Evolutionary conservation across 345 rosid genomes (phyloP).

Genomic region (Eucalyptus tenuipes): DNA sequence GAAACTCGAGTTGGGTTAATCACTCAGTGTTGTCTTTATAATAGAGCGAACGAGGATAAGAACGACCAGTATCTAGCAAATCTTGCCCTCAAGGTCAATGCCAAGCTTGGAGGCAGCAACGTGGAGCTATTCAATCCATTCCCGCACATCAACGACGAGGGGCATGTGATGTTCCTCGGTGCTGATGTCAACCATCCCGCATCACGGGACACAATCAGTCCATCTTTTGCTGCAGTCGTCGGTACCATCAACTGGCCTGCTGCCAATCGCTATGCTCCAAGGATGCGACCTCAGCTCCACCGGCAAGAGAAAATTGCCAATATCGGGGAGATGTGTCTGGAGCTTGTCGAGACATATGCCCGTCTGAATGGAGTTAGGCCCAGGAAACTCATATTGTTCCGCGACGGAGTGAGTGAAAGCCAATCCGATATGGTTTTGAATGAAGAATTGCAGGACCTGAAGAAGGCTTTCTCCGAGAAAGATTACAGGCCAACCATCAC

Average conservation of each 20-base stretch:
- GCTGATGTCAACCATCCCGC: constrained; percentile 95
- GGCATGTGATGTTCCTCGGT: constrained; percentile 71
- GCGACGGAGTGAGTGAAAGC: constrained; percentile 84
- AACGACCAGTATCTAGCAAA: constrained; percentile 53
- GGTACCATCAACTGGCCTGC: constrained; percentile 83
- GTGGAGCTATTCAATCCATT: constrained; percentile 48
- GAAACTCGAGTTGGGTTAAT: constrained; percentile 75
- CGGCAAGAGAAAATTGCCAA: constrained; percentile 57
- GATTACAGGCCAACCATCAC: constrained; percentile 54
- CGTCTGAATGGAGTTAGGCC: constrained; percentile 30
- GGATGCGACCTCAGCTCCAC: constrained; percentile 51
- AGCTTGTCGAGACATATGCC: constrained; percentile 43
- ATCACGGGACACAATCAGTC: constrained; percentile 38
- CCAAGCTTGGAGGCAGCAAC: constrained; percentile 92
- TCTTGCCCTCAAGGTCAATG: constrained; percentile 80
- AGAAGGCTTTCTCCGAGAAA: constrained; percentile 15
- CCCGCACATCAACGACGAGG: constrained; percentile 24
- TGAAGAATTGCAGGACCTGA: constrained; percentile 54
- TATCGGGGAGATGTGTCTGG: constrained; percentile 58
- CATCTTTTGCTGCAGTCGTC: constrained; percentile 88
- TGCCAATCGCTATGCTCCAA: constrained; percentile 70
- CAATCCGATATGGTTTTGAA: constrained; percentile 90
- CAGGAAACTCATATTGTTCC: constrained; percentile 57
- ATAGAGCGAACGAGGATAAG: constrained; percentile 7
- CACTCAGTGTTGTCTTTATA: constrained; percentile 74